A percentile compares a stretch with the other conserved stretches of the same genome.
Evolutionary conservation across 2,329 filamentous ascomycete species (phyloP).

Genomic region (Orbilia quercus): DNA sequence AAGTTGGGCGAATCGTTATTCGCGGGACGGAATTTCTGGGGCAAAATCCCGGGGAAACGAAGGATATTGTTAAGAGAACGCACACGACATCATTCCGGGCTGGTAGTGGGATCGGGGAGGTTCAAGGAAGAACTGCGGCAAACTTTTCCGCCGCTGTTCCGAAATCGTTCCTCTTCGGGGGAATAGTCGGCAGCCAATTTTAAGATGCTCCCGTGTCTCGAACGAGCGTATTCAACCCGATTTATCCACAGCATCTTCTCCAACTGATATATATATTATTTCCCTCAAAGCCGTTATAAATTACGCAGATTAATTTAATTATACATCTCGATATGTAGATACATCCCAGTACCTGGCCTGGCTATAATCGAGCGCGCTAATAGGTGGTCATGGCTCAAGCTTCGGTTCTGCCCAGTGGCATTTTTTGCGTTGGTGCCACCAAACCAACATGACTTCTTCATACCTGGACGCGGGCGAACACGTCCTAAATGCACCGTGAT

Average conservation of each 20-base stretch:
- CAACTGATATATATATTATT: too few species aligned
- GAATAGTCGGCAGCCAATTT: constrained; percentile 45
- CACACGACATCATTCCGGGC: constrained; percentile 21
- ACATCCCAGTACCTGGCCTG: too few species aligned
- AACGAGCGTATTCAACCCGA: too few species aligned
- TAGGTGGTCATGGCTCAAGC: constrained; percentile 10
- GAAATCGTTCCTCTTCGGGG: constrained; percentile 42
- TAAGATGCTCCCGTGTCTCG: too few species aligned
- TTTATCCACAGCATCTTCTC: too few species aligned
- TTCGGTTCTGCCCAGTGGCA: constrained; percentile 33
- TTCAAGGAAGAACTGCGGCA: constrained; percentile 50
- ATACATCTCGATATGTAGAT: too few species aligned
- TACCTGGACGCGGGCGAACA: neutral
- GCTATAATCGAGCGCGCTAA: constrained; percentile 31
- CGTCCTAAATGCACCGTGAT: neutral
- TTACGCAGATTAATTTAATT: too few species aligned
- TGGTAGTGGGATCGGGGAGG: constrained; percentile 7
- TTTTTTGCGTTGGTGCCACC: constrained; percentile 52
- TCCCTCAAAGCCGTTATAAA: too few species aligned
- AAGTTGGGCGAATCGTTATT: constrained; percentile 1
- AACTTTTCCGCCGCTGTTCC: constrained; percentile 22
- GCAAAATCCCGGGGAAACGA: constrained; percentile 37
- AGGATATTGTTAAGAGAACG: constrained; percentile 25
- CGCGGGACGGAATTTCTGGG: constrained; percentile 22
- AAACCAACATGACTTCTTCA: constrained; percentile 18